Base-by-base conservation (phyloP, 164 flowering plant species). In the Houttuynia cordata region DNA sequence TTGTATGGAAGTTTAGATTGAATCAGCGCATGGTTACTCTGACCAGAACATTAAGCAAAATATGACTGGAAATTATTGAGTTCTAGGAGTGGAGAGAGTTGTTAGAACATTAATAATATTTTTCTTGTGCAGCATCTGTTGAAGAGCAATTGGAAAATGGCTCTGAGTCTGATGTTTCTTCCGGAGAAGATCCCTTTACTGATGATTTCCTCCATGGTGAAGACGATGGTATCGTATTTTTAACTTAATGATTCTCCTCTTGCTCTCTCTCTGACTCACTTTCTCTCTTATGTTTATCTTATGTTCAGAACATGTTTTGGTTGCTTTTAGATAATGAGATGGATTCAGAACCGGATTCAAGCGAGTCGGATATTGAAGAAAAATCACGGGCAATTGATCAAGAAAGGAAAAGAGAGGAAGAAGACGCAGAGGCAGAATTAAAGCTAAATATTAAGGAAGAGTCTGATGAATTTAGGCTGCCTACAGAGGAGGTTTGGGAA, bases 381-480 rank as follows among this genome's bases (percentile, higher is more conserved):
- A 72, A 75, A 63, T 76, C 96, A 1, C 73, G 65, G 61, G 81
- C 72, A 41, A 71, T 88, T 64, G 88, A 83, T 71, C 75, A 64
- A 45, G 67, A 80, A 62, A 80, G 62, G 66, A 77, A 56, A 9
- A 78, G 68, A 66, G 82, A 75, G 55, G 73, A 75, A 68, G 70
- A 78, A 51, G 91, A 85, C 7, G 86, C 86, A 10, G 71, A 20
- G 25, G 80, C 61, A n/a, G 96, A 89, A 65, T 40, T 89, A 68
- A 73, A 76, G 69, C 73, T 78, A 24, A 93, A 93, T 60, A 90
- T 90, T 41, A 77, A 79, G 66, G 83, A 76, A 56, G 91, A 83
- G 67, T 75, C 91, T 56, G 96, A 90, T 64, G 97, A 86, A 71
- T 85, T 93, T 66, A 76, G 78, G 68, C 77, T 93, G 70, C 99